Conservation (phyloP, 148 eudicot genomes). For the Suaeda aralocaspica region DNA sequence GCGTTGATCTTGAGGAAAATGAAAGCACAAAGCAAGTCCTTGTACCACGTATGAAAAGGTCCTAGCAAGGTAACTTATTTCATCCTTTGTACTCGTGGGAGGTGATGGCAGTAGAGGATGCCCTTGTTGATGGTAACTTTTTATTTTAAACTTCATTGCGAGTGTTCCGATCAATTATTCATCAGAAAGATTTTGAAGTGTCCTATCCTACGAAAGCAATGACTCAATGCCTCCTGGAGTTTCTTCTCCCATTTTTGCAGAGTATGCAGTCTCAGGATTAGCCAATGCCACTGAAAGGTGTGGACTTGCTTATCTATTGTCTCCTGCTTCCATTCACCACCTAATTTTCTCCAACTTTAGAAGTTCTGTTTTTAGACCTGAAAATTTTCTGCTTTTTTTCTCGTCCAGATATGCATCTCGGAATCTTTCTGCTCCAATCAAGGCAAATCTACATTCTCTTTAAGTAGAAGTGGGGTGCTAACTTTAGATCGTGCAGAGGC, state of each 20-base stretch:
- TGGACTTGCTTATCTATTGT: no score
- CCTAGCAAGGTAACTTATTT: slow-evolving; percentile 71
- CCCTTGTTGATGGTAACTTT: background rate
- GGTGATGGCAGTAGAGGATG: background rate
- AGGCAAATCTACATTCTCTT: slow-evolving; percentile 92
- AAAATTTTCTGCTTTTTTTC: background rate
- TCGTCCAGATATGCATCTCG: slow-evolving; percentile 65
- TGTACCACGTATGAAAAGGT: slow-evolving; percentile 81
- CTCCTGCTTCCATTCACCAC: background rate
- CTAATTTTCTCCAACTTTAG: background rate
- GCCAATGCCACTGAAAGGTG: slow-evolving; percentile 81
- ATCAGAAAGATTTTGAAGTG: slow-evolving; percentile 83
- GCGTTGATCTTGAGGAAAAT: slow-evolving; percentile 68
- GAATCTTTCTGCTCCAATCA: slow-evolving; percentile 87
- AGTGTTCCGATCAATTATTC: slow-evolving; percentile 78
- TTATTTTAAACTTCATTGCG: slow-evolving; percentile 27
- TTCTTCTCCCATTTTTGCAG: slow-evolving; percentile 59
- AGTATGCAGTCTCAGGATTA: slow-evolving; percentile 72
- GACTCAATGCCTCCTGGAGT: slow-evolving; percentile 73
- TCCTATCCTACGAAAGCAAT: slow-evolving; percentile 67
- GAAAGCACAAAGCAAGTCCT: slow-evolving; percentile 71
- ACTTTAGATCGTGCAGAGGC: slow-evolving; percentile 88
- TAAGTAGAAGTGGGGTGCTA: slow-evolving; percentile 80
- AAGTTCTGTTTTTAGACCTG: background rate
- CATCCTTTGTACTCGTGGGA: background rate